Conservation (phyloP, 2,329 filamentous ascomycete species). For the Fusarium musae region DNA sequence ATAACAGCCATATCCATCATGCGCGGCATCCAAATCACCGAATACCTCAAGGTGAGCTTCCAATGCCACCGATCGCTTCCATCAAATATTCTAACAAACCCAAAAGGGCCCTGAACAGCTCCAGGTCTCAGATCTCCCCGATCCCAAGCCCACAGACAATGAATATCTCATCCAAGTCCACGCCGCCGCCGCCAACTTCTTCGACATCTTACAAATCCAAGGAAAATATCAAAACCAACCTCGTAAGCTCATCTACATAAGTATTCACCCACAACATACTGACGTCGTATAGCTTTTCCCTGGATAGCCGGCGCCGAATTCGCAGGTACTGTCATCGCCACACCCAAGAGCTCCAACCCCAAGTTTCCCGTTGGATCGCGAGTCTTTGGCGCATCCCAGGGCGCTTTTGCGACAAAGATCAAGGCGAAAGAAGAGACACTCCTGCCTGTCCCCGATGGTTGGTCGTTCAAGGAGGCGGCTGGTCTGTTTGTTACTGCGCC, state of each 20-base stretch:
- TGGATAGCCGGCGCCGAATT: slow-evolving; percentile 92
- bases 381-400: slow-evolving; percentile 89
- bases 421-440: slow-evolving; percentile 73
- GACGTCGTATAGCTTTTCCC: slow-evolving; percentile 68
- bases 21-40: slow-evolving; percentile 78
- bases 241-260: slow-evolving; percentile 52
- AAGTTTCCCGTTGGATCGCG: slow-evolving; percentile 81
- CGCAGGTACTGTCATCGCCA: slow-evolving; percentile 77
- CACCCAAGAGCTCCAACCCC: slow-evolving; percentile 64
- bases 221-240: slow-evolving; percentile 97
- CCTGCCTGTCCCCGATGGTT: slow-evolving; percentile 79
- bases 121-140: slow-evolving; percentile 76
- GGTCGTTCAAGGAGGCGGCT: slow-evolving; percentile 86
- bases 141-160: slow-evolving; percentile 74
- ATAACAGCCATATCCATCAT: slow-evolving; percentile 58
- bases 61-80: background rate
- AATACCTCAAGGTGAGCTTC: slow-evolving; percentile 77
- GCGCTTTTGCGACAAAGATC: slow-evolving; percentile 84
- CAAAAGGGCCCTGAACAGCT: slow-evolving; percentile 81
- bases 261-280: background rate
- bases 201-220: slow-evolving; percentile 93
- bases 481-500: slow-evolving; percentile 93
- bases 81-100: background rate
- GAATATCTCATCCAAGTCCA: slow-evolving; percentile 91
- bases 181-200: slow-evolving; percentile 93